These are phyloP conservation scores for Lentinula guzmanii DNA, from an alignment of 768 basidiomycete species.

Conservation along the genomic window DNA sequence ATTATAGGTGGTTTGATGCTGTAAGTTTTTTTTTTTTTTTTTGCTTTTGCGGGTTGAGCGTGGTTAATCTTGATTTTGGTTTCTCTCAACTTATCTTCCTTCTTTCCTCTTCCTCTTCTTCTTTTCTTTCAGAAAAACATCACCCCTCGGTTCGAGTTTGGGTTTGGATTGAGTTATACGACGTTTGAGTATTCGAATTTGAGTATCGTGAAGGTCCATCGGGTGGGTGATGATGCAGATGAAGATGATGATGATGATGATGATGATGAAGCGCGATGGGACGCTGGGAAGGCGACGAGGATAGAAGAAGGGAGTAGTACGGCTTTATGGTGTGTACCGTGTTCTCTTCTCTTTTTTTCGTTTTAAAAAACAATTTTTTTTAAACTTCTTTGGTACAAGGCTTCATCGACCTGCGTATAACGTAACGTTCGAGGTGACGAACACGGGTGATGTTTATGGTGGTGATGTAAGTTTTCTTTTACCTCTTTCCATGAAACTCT, in stretches of 20 bases:
- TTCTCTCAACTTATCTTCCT: constrained; percentile 9
- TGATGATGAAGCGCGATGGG: constrained; percentile 46
- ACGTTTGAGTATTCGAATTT: constrained; percentile 67
- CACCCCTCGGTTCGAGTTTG: constrained; percentile 81
- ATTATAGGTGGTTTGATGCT: constrained; percentile 69
- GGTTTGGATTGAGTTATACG: constrained; percentile 86
- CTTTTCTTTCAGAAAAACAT: constrained; percentile 41
- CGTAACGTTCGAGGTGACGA: constrained; percentile 60
- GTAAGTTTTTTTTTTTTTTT: no score
- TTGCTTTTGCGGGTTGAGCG: no score
- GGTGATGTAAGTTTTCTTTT: constrained; percentile 36
- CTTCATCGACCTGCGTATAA: constrained; percentile 60
- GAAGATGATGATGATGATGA: constrained; percentile 34
- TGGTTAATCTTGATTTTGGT: neutral
- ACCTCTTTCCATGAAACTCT: neutral
- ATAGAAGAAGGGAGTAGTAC: constrained; percentile 52
- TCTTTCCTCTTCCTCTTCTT: no score
- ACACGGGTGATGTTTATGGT: constrained; percentile 59
- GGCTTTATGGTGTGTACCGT: constrained; percentile 45
- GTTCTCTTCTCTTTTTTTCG: neutral
- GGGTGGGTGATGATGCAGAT: neutral
- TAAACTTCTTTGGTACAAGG: constrained; percentile 23
- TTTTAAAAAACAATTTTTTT: neutral
- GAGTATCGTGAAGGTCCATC: constrained; percentile 33
- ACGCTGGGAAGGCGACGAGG: constrained; percentile 48